phyloP scores from a whole-genome alignment of 1,139 yeast species.

The Yarrowia galli region DNA sequence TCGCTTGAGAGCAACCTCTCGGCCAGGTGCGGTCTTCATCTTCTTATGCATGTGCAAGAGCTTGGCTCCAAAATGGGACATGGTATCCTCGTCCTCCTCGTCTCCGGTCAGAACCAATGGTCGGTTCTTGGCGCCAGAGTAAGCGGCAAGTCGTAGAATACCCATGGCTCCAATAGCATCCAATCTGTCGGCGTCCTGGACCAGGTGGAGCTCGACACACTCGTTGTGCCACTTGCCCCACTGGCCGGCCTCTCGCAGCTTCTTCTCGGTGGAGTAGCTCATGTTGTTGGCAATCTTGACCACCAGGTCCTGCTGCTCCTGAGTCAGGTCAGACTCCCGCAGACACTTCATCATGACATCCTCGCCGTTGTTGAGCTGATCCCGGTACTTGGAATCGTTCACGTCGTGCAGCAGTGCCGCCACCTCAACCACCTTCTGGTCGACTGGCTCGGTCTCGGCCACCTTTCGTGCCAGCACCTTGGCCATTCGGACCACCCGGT shows the following conservation, averaged over 20 bases:
- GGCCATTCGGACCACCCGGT: conserved; percentile 49
- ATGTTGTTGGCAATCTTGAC: conserved; percentile 47
- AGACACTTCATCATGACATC: conserved; percentile 42
- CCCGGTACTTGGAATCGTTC: conserved; percentile 51
- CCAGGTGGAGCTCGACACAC: conserved; percentile 50
- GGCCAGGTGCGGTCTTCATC: conserved; percentile 37
- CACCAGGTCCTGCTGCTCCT: conserved; percentile 43
- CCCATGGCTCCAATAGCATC: conserved; percentile 54
- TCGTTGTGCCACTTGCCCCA: conserved; percentile 48
- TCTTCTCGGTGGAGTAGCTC: conserved; percentile 49
- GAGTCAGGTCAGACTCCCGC: conserved; percentile 43
- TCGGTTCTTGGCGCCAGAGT: conserved; percentile 47
- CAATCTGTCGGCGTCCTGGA: conserved; percentile 53
- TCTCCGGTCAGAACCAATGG: conserved; percentile 43
- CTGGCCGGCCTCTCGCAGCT: conserved; percentile 43
- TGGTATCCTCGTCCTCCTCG: conserved; percentile 36
- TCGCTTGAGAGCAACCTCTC: conserved; percentile 36
- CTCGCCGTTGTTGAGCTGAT: conserved; percentile 39
- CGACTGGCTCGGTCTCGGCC: conserved; percentile 41
- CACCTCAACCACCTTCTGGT: conserved; percentile 49
- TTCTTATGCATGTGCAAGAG: conserved; percentile 31
- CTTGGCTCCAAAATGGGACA: conserved; percentile 35
- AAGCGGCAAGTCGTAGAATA: conserved; percentile 51
- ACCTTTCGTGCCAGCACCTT: conserved; percentile 44
- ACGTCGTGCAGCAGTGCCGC: conserved; percentile 53